Evolutionary conservation across 495 filamentous ascomycete species (phyloP), one percentile per base, ranked within the genome.

Genomic region (Elaphomyces granulatus): DNA sequence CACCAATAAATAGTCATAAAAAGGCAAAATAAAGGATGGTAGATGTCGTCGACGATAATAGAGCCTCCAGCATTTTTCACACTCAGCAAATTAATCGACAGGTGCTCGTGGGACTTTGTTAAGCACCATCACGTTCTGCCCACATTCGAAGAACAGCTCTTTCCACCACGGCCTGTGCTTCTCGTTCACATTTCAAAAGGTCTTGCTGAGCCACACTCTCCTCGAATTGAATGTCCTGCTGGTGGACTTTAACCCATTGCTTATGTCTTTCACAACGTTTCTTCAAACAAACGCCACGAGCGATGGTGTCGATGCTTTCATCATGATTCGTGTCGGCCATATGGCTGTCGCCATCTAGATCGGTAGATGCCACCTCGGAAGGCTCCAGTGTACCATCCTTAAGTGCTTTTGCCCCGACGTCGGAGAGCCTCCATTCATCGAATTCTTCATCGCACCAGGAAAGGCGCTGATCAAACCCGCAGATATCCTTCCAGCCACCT

Each of bases 371-470:
- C 14, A 40, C 42, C 1, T 33, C 35, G n/a, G 38, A 26, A 15
- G 44, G 41, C 15, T 34, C 36, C 12, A 58, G 50, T 2, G 59
- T 64, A n/a, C 62, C 61, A 15, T 62, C 59, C 15, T 57, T 39
- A 1, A 72, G 54, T 4, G 63, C 60, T 20, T 54, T 61, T 35
- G 52, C 51, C 2, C 68, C 68, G 6, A 54, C 44, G 0, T 59
- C 50, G 0, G 64, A 63, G 2, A 59, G 38, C 15, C 68, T 56
- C 68, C 68, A 72, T n/a, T 65, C 62, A 34, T 69, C 63, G 47
- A 83, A 81, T 48, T 80, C 68, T 32, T 66, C 61, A 41, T 79
- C 74, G 10, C 67, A 68, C 72, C 77, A 75, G 1, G 70, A 56
- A 2, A 81, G 56, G 18, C 77, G 59, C 12, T 64, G 52, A 50